Percentiles rank a stretch among this genome's conserved stretches.
These are phyloP conservation scores for Cyclanthera cordifolia DNA, from an alignment of 306 rosid species.

Conservation along the genomic window DNA sequence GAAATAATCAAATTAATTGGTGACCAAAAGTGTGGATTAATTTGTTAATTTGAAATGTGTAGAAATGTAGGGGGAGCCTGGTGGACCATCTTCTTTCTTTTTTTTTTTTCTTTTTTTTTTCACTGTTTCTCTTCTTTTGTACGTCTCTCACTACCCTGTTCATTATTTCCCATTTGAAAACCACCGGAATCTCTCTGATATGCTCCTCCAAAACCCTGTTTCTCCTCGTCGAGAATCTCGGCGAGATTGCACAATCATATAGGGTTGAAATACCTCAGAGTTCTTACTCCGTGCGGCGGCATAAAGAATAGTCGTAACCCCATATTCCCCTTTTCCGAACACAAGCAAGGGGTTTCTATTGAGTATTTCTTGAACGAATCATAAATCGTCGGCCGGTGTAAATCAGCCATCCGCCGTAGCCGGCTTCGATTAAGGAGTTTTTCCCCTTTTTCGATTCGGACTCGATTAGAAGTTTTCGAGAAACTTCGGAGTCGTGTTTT, in stretches of 20 bases:
- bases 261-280: slow-evolving; percentile 41
- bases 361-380: slow-evolving; percentile 45
- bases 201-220: slow-evolving; percentile 53
- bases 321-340: slow-evolving; percentile 67
- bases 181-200: slow-evolving; percentile 52
- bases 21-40: too few relatives aligned
- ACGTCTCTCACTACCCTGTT: slow-evolving; percentile 80
- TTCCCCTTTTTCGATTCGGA: slow-evolving; percentile 51
- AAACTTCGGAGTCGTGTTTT: slow-evolving; percentile 54
- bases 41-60: too few relatives aligned
- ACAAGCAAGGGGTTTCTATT: slow-evolving; percentile 51
- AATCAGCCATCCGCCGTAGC: slow-evolving; percentile 96
- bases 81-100: too few relatives aligned
- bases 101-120: too few relatives aligned
- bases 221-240: slow-evolving; percentile 40
- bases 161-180: slow-evolving; percentile 71
- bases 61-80: too few relatives aligned
- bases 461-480: slow-evolving; percentile 51
- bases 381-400: slow-evolving; percentile 86
- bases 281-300: slow-evolving; percentile 59
- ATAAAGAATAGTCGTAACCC: slow-evolving; percentile 56
- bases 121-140: too few relatives aligned
- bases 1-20: too few relatives aligned
- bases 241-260: slow-evolving; percentile 64
- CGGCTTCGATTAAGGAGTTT: slow-evolving; percentile 61